Evolutionary conservation across 148 eudicot species (phyloP), one percentile per base, ranked within the genome.

Genomic region (Chenopodium quinoa): DNA sequence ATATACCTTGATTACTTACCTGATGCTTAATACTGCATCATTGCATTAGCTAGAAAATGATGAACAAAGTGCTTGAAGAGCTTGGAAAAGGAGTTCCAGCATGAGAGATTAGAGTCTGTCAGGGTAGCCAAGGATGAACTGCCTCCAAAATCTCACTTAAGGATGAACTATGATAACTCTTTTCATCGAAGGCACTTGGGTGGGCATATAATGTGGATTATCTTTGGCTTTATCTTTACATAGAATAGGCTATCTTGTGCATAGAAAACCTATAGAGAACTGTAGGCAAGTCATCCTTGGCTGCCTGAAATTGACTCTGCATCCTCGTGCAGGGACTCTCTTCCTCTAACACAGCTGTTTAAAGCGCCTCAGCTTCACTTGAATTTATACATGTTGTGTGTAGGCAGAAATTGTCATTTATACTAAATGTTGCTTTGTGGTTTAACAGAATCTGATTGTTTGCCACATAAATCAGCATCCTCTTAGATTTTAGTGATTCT

Each of bases 221-320:
- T 0, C 13, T 73, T 40, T 22, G 29, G 29, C 54, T 47, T 73
- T 4, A 10, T 23, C 31, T 54, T 75, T 25, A 54, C 6, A 22
- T 44, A 64, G 34, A 64, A n/a, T 9, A 40, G 37, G 7, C 23
- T 58, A 31, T n/a, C 62, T 40, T 37, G 7, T 23, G 70, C 32
- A 23, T 73, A 40, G 71, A 73, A 27, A 65, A 50, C 79, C 79
- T 65, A 22, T 32, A 31, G 73, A 81, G 54, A 71, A 70, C 56
- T 75, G 46, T 0, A 75, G 83, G 83, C 83, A 81, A 75, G 83
- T 75, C 79, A 81, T 81, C 75, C 83, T 66, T 75, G 83, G 83
- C 83, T 81, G 73, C 79, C 79, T 31, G 56, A 34, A 67, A n/a
- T 14, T 22, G 50, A 65, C 78, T 81, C 83, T 75, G 1, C 37